Conservation (phyloP, 352 stramenopile genomes). For the Pseudoperonospora humuli region DNA sequence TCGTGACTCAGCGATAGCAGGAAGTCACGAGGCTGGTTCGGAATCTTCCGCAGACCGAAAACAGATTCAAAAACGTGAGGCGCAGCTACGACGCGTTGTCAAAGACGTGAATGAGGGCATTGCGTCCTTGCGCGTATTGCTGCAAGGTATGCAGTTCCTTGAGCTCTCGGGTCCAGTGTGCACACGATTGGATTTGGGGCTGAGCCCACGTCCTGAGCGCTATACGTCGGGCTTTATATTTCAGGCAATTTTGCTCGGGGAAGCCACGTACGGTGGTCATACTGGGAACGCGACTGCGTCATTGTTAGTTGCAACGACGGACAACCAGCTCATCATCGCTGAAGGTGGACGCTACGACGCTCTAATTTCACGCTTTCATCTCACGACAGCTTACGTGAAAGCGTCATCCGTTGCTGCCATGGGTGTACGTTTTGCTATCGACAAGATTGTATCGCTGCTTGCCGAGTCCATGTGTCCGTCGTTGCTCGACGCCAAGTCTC, state of each 20-base stretch:
- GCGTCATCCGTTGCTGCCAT: constrained; percentile 62
- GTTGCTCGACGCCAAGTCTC: constrained; percentile 30
- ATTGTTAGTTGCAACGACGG: constrained; percentile 25
- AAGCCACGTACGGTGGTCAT: constrained; percentile 12
- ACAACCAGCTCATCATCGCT: constrained; percentile 60
- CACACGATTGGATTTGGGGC: constrained; percentile 58
- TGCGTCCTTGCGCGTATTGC: constrained; percentile 45
- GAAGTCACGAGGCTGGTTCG: constrained; percentile 9
- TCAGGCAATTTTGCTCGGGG: constrained; percentile 58
- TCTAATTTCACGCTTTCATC: constrained; percentile 76
- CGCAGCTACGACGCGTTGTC: constrained; percentile 47
- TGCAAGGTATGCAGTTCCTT: constrained; percentile 71
- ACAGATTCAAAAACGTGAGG: constrained; percentile 59
- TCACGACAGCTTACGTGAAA: constrained; percentile 72
- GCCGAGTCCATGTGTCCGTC: constrained; percentile 28
- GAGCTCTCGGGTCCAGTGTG: constrained; percentile 50
- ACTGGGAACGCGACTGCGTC: constrained; percentile 13
- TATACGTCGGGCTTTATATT: constrained; percentile 82
- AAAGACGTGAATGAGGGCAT: constrained; percentile 71
- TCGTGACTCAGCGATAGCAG: constrained; percentile 11
- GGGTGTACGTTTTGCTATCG: constrained; percentile 77
- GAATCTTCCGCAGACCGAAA: constrained; percentile 27
- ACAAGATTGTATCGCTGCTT: constrained; percentile 78
- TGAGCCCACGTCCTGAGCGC: constrained; percentile 66
- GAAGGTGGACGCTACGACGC: constrained; percentile 80